phyloP scores from a whole-genome alignment of 257 asterid species.

The Cinchona pubescens region DNA sequence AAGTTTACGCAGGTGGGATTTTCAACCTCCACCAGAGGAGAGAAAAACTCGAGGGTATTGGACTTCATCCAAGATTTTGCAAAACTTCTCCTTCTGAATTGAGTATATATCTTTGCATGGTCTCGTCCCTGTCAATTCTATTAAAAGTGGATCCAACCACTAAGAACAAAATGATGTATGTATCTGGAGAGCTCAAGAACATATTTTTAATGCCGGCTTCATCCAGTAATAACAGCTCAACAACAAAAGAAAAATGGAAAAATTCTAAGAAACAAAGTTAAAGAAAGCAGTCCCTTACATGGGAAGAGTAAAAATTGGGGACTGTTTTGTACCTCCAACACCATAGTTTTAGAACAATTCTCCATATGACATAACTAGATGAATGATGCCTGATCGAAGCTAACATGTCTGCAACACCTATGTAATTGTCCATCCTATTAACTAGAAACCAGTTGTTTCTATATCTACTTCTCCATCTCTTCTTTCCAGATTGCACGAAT shows the following conservation, averaged over 20 bases:
- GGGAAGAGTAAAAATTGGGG: neutral
- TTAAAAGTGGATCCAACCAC: neutral
- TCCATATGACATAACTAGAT: slow-evolving; percentile 4
- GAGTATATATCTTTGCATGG: neutral
- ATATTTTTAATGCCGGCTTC: too few relatives aligned
- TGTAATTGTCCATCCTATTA: neutral
- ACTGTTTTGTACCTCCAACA: neutral
- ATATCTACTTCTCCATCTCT: neutral
- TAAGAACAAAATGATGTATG: neutral
- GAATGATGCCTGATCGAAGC: neutral
- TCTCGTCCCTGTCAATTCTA: neutral
- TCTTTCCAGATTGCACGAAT: neutral
- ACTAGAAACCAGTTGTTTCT: slow-evolving; percentile 9
- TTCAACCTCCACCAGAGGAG: too few relatives aligned
- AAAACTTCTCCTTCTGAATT: neutral
- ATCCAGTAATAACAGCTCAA: neutral
- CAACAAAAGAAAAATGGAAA: neutral
- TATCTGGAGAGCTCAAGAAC: neutral
- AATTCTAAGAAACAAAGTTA: neutral
- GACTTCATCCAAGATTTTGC: too few relatives aligned
- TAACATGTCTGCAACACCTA: neutral
- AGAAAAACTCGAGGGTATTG: too few relatives aligned
- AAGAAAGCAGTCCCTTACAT: neutral
- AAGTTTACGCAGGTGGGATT: too few relatives aligned
- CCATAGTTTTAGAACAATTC: slow-evolving; percentile 11